Evolutionary conservation across 768 basidiomycete genomes (phyloP).

Genomic region (Podaxis mareebaensis): DNA sequence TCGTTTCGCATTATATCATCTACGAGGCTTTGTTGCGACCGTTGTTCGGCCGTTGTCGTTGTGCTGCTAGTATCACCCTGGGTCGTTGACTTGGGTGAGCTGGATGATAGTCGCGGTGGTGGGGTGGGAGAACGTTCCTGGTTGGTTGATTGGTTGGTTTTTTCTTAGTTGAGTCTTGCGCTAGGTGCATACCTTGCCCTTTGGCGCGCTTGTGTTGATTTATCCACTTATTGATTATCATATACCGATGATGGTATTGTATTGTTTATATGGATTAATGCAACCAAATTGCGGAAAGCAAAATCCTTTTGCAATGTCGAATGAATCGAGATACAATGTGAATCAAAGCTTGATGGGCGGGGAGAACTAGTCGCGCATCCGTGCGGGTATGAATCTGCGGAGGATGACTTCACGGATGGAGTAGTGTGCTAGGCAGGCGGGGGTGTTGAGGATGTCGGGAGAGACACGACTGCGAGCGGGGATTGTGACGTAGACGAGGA

Average conservation of each 20-base stretch:
- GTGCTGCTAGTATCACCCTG: too few relatives aligned
- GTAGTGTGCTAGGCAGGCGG: conserved; percentile 75
- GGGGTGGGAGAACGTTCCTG: neutral
- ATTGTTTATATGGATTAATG: neutral
- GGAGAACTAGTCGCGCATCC: conserved; percentile 75
- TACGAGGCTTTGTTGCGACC: too few relatives aligned
- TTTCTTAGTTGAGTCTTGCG: too few relatives aligned
- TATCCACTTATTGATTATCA: neutral
- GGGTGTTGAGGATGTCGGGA: conserved; percentile 55
- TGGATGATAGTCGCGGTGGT: neutral
- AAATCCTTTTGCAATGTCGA: neutral
- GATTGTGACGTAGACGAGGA: conserved; percentile 91
- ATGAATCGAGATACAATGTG: neutral
- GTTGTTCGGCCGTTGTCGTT: too few relatives aligned
- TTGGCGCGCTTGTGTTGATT: too few relatives aligned
- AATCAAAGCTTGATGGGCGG: neutral
- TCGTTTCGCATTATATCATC: neutral
- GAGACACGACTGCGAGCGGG: conserved; percentile 68
- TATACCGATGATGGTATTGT: neutral
- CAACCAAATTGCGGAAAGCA: neutral
- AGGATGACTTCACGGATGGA: conserved; percentile 83
- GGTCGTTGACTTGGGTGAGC: neutral
- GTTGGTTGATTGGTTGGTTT: neutral
- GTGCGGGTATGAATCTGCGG: conserved; percentile 84
- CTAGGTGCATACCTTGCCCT: too few relatives aligned